A percentile compares a stretch with the other conserved stretches of the same genome.
Conservation (phyloP, 2,329 filamentous ascomycete species). For the Helicocarpus griseus region DNA sequence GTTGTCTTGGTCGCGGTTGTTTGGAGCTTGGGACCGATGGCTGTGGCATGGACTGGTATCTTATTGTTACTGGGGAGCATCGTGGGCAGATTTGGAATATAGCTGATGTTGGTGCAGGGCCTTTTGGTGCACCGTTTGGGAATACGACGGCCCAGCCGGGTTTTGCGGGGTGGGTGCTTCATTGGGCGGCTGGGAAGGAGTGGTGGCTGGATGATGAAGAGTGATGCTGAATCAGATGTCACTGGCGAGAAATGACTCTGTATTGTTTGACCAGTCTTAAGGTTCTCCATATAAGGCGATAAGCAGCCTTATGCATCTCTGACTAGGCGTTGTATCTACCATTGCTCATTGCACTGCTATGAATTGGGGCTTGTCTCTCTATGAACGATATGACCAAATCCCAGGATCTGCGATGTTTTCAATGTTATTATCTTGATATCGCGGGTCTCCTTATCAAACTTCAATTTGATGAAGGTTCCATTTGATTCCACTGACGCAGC, state of each 20-base stretch:
- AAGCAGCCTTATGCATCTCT: too few relatives aligned
- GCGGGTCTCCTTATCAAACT: too few relatives aligned
- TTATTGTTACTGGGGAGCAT: not conserved
- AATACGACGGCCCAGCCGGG: not conserved
- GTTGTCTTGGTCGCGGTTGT: not conserved
- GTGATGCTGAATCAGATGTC: not conserved
- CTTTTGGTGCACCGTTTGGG: not conserved
- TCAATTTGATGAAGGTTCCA: too few relatives aligned
- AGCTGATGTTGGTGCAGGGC: not conserved
- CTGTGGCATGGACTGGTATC: constrained; percentile 2
- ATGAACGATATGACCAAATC: too few relatives aligned
- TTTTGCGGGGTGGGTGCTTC: not conserved
- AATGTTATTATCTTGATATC: too few relatives aligned
- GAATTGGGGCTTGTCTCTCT: too few relatives aligned
- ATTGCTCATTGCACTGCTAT: too few relatives aligned
- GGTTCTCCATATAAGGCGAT: too few relatives aligned
- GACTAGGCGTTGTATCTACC: too few relatives aligned
- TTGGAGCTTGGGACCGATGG: constrained; percentile 1
- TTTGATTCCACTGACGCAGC: too few relatives aligned
- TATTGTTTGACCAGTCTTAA: too few relatives aligned
- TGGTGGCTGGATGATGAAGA: not conserved
- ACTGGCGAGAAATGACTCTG: not conserved
- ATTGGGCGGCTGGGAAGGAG: not conserved
- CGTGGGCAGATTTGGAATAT: not conserved
- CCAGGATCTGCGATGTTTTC: too few relatives aligned